These are phyloP conservation scores for Fomitopsis palustris DNA, from an alignment of 1,284 basidiomycete genomes.

Conservation along the genomic window DNA sequence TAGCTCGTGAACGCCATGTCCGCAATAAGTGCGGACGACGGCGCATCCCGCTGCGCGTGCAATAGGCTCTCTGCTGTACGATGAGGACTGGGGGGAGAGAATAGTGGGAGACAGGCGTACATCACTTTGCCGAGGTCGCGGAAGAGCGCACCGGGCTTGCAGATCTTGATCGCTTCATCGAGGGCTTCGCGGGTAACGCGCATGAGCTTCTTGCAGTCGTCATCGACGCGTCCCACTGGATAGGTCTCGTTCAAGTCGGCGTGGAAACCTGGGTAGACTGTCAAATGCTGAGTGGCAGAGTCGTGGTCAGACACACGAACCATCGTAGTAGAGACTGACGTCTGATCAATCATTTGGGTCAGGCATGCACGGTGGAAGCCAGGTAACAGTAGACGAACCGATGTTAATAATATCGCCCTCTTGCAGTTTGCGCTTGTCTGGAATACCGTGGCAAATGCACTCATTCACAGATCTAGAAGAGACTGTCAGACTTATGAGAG, in stretches of 20 bases:
- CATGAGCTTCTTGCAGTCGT: conserved; percentile 80
- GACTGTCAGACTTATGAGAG: conserved; percentile 7
- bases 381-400: conserved; percentile 41
- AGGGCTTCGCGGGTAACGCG: conserved; percentile 76
- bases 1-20: conserved; percentile 85
- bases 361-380: background rate
- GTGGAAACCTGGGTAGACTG: conserved; percentile 64
- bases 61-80: conserved; percentile 60
- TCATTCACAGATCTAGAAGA: conserved; percentile 85
- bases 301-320: conserved; percentile 30
- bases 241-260: conserved; percentile 90
- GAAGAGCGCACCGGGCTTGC: conserved; percentile 87
- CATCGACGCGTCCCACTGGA: conserved; percentile 84
- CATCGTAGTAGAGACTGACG: conserved; percentile 66
- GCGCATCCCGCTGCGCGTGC: conserved; percentile 79
- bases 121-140: conserved; percentile 81
- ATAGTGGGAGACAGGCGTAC: conserved; percentile 39
- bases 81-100: background rate
- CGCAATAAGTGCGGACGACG: conserved; percentile 86
- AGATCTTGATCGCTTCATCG: conserved; percentile 85
- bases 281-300: background rate
- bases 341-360: conserved; percentile 37
- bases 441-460: conserved; percentile 96
- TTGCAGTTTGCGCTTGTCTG: conserved; percentile 80
- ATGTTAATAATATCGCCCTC: conserved; percentile 95